These are phyloP conservation scores for Annona cherimola DNA, from an alignment of 164 flowering plant species.

Conservation along the genomic window DNA sequence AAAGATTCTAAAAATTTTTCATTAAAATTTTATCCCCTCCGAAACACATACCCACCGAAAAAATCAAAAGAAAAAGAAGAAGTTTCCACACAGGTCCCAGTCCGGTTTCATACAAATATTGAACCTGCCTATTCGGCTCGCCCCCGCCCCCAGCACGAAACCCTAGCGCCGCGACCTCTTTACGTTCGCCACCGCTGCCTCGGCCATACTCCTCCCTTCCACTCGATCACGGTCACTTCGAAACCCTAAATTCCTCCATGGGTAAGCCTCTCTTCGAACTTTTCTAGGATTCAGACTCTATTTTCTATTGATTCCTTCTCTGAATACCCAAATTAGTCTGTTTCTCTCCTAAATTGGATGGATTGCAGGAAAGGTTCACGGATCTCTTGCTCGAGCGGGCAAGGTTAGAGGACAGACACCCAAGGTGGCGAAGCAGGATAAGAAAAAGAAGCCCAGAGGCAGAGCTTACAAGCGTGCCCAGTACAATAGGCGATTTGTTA, in stretches of 20 bases:
- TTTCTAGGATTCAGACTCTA: not conserved
- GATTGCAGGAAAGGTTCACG: constrained; percentile 79
- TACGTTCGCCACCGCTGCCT: too few relatives aligned
- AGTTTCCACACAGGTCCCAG: too few relatives aligned
- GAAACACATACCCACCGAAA: too few relatives aligned
- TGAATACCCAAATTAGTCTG: not conserved
- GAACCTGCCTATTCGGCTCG: too few relatives aligned
- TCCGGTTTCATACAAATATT: too few relatives aligned
- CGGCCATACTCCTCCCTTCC: too few relatives aligned
- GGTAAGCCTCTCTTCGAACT: not conserved
- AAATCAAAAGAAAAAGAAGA: too few relatives aligned
- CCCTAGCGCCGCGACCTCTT: too few relatives aligned
- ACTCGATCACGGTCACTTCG: not conserved
- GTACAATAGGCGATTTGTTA: constrained; percentile 89
- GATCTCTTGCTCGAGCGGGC: constrained; percentile 93
- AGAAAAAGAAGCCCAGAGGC: constrained; percentile 94
- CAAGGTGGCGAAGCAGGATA: constrained; percentile 85
- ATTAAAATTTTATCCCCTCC: too few relatives aligned
- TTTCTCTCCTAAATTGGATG: not conserved
- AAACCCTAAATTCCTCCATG: constrained; percentile 4
- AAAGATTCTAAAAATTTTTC: too few relatives aligned
- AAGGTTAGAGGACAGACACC: constrained; percentile 94
- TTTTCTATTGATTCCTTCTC: not conserved
- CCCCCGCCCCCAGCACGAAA: too few relatives aligned
- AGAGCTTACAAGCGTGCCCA: constrained; percentile 92